These are phyloP conservation scores for Priceomyces melissophilus DNA, from an alignment of 805 yeast genomes.

Conservation along the genomic window DNA sequence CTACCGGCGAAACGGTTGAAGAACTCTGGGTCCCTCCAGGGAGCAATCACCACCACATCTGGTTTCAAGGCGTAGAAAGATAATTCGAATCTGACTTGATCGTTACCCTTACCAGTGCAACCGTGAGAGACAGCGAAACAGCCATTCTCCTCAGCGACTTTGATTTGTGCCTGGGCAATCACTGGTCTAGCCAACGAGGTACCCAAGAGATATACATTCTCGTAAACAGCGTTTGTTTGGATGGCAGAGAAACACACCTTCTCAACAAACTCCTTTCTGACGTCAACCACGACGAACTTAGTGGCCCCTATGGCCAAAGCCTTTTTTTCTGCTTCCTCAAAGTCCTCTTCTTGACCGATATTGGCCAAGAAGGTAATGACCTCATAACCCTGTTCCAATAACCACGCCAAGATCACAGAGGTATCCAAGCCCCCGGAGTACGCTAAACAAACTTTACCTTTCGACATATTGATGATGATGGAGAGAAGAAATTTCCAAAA, in stretches of 20 bases:
- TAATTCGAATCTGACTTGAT: slow-evolving; percentile 96
- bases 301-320: slow-evolving; percentile 97
- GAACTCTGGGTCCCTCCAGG: slow-evolving; percentile 98
- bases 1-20: slow-evolving; percentile 97
- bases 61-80: slow-evolving; percentile 98
- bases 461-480: slow-evolving; percentile 57
- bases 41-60: slow-evolving; percentile 93
- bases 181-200: slow-evolving; percentile 99
- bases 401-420: slow-evolving; percentile 96
- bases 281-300: slow-evolving; percentile 90
- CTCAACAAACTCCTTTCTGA: slow-evolving; percentile 91
- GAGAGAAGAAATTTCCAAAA: slow-evolving; percentile 3
- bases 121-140: slow-evolving; percentile 99
- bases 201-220: slow-evolving; percentile 93
- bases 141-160: slow-evolving; percentile 95
- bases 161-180: slow-evolving; percentile 96
- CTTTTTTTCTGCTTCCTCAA: slow-evolving; percentile 93
- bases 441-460: slow-evolving; percentile 98
- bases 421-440: slow-evolving; percentile 99
- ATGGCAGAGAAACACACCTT: slow-evolving; percentile 94
- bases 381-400: slow-evolving; percentile 95
- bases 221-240: slow-evolving; percentile 96
- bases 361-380: slow-evolving; percentile 98
- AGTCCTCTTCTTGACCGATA: slow-evolving; percentile 99
- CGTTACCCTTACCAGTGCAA: slow-evolving; percentile 99